Conservation (phyloP, 306 rosid species). For the Coriaria nepalensis region DNA sequence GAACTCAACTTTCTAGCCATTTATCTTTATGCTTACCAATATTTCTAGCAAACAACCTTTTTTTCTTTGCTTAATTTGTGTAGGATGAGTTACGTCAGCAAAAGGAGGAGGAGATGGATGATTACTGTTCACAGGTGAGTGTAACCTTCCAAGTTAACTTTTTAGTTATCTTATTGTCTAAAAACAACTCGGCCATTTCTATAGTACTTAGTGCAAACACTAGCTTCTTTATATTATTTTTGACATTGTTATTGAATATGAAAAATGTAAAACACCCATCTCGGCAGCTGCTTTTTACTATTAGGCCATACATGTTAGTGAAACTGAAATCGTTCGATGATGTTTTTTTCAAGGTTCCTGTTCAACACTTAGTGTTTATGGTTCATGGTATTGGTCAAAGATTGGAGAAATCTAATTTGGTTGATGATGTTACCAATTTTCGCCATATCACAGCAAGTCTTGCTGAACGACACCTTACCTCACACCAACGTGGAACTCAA, state of each 20-base stretch:
- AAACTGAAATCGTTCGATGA: neutral
- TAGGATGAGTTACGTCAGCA: conserved; percentile 84
- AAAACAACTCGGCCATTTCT: too few species aligned
- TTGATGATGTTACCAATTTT: conserved; percentile 77
- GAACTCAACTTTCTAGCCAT: too few species aligned
- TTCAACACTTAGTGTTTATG: conserved; percentile 93
- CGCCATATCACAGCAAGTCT: conserved; percentile 72
- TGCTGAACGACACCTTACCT: conserved; percentile 74
- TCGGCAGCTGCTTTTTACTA: too few species aligned
- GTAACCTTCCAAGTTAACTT: too few species aligned
- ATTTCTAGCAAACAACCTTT: conserved; percentile 8
- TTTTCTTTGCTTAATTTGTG: conserved; percentile 8
- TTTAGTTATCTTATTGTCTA: too few species aligned
- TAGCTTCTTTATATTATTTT: too few species aligned
- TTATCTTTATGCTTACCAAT: neutral
- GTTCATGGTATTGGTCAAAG: conserved; percentile 99
- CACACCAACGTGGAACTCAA: conserved; percentile 64
- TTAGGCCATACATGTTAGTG: too few species aligned
- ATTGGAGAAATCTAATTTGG: conserved; percentile 94
- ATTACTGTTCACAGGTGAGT: conserved; percentile 81
- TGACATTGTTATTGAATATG: too few species aligned
- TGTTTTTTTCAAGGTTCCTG: conserved; percentile 65
- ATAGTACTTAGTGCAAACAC: too few species aligned
- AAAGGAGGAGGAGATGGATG: conserved; percentile 96
- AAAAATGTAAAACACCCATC: too few species aligned